Percentiles rank a stretch among this genome's conserved stretches.
Conservation (phyloP, 352 stramenopile genomes). For the Phytophthora hybrid region DNA sequence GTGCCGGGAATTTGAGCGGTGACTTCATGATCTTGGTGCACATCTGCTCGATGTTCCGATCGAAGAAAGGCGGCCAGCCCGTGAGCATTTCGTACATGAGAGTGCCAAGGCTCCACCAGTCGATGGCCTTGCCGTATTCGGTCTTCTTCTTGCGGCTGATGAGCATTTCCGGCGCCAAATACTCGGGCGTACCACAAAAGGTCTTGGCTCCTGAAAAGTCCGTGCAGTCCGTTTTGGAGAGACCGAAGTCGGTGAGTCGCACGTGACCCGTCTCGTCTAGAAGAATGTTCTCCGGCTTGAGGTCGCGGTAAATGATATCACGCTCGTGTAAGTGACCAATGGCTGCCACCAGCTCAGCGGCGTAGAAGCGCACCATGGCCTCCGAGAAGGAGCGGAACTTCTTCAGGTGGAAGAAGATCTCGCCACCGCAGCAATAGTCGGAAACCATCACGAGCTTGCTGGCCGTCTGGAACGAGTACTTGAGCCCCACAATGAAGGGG, state of each 20-base stretch:
- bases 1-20: constrained; percentile 86
- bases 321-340: constrained; percentile 91
- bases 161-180: constrained; percentile 91
- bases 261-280: constrained; percentile 93
- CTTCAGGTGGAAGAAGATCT: constrained; percentile 94
- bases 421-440: constrained; percentile 90
- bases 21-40: constrained; percentile 93
- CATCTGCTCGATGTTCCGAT: constrained; percentile 93
- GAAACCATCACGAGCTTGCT: constrained; percentile 94
- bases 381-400: constrained; percentile 92
- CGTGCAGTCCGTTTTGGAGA: constrained; percentile 91
- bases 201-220: constrained; percentile 86
- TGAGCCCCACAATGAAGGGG: constrained; percentile 97
- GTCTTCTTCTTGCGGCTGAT: constrained; percentile 90
- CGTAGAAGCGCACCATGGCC: constrained; percentile 93
- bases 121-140: constrained; percentile 92
- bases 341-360: constrained; percentile 93
- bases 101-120: constrained; percentile 95
- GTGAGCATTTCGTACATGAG: constrained; percentile 97
- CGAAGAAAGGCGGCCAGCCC: constrained; percentile 94
- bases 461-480: constrained; percentile 92
- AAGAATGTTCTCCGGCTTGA: constrained; percentile 96
- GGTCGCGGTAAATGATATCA: constrained; percentile 94
- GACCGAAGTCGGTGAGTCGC: constrained; percentile 93
- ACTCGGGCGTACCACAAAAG: constrained; percentile 91